Conservation (phyloP, 345 rosid genomes). For the Eucalyptus cloeziana region DNA sequence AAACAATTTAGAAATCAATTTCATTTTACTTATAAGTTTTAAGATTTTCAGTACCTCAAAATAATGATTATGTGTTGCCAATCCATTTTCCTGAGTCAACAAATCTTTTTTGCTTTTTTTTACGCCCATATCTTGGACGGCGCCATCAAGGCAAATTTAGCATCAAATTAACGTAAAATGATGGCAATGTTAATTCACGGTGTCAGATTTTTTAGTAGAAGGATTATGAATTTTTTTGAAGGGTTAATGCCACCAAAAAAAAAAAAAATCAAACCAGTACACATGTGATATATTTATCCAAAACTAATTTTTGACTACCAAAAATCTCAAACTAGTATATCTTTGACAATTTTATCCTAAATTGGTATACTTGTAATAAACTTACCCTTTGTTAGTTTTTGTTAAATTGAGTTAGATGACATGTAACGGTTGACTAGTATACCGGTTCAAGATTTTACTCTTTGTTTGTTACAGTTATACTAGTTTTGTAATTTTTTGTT, state of each 20-base stretch:
- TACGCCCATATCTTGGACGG: not conserved
- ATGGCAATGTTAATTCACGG: not conserved
- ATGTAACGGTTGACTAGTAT: fast-evolving
- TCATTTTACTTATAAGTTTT: no score
- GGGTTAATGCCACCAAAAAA: no score
- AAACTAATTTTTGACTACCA: no score
- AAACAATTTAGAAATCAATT: no score
- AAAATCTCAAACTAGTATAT: no score
- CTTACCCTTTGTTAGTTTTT: fast-evolving
- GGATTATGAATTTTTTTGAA: not conserved
- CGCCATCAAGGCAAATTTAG: not conserved
- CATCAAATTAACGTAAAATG: not conserved
- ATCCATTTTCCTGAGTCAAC: not conserved
- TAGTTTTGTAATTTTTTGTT: no score
- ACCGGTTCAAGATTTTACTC: fast-evolving
- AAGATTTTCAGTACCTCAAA: not conserved
- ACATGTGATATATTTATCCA: fast-evolving
- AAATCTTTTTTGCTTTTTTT: not conserved
- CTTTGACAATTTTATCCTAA: no score
- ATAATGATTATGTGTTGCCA: not conserved
- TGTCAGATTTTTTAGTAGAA: fast-evolving
- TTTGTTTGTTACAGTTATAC: fast-evolving
- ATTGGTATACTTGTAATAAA: no score
- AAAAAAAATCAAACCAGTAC: no score
- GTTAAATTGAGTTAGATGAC: no score